A percentile compares a stretch with the other conserved stretches of the same genome.
phyloP scores from a whole-genome alignment of 1,139 yeast genomes.

The Hanseniaspora sp. region DNA sequence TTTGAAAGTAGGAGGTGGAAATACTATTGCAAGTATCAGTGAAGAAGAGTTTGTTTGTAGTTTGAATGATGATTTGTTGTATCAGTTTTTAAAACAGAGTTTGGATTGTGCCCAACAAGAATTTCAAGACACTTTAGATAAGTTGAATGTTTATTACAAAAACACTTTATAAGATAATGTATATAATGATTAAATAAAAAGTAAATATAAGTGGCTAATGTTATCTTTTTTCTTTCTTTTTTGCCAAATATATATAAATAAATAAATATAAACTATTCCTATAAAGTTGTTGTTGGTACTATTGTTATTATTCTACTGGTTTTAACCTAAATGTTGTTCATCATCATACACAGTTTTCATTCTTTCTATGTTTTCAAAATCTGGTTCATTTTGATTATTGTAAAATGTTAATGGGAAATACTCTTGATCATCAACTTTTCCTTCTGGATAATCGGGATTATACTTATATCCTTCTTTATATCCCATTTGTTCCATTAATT shows the following conservation, averaged over 20 bases:
- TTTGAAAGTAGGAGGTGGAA: constrained; percentile 24
- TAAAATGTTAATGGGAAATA: constrained; percentile 50
- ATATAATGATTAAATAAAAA: neutral
- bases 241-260: neutral
- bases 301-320: too few relatives aligned
- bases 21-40: constrained; percentile 20
- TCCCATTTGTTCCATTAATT: constrained; percentile 76
- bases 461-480: constrained; percentile 78
- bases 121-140: constrained; percentile 44
- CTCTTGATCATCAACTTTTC: constrained; percentile 52
- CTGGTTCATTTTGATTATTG: constrained; percentile 22
- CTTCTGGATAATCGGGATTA: constrained; percentile 67
- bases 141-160: constrained; percentile 50
- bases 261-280: too few relatives aligned
- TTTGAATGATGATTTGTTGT: constrained; percentile 19
- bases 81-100: constrained; percentile 40
- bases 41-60: constrained; percentile 18
- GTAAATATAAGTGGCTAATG: neutral
- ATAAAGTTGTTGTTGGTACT: too few relatives aligned
- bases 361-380: constrained; percentile 39
- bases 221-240: too few relatives aligned
- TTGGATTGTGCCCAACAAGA: constrained; percentile 47
- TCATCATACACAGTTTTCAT: constrained; percentile 78
- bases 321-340: constrained; percentile 38
- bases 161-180: constrained; percentile 33